These are phyloP conservation scores for Henningerozyma blattae DNA, from an alignment of 805 yeast genomes.

Conservation along the genomic window DNA sequence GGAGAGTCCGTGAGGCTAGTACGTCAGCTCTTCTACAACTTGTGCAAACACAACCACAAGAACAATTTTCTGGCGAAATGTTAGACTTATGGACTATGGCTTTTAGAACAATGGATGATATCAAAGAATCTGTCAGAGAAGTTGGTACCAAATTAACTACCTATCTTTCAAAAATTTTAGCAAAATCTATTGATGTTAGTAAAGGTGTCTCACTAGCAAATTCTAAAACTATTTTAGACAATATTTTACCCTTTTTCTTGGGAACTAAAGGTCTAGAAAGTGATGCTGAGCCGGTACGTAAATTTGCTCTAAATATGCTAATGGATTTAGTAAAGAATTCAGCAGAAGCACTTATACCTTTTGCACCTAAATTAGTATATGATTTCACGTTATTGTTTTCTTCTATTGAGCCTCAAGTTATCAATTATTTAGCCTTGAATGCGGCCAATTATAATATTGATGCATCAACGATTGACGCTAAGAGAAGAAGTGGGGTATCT, in stretches of 20 bases:
- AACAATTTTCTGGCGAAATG: slow-evolving; percentile 36
- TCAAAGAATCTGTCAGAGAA: slow-evolving; percentile 81
- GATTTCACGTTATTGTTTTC: slow-evolving; percentile 67
- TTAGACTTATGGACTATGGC: slow-evolving; percentile 79
- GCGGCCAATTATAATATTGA: slow-evolving; percentile 79
- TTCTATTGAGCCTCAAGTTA: slow-evolving; percentile 80
- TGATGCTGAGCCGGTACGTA: slow-evolving; percentile 75
- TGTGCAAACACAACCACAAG: slow-evolving; percentile 44
- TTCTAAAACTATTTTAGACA: slow-evolving; percentile 37
- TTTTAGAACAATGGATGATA: slow-evolving; percentile 84
- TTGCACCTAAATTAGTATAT: slow-evolving; percentile 54
- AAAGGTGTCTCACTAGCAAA: slow-evolving; percentile 28
- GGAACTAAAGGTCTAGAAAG: slow-evolving; percentile 72
- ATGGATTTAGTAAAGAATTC: slow-evolving; percentile 56
- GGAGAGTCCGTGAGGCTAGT: slow-evolving; percentile 90
- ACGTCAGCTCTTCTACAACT: slow-evolving; percentile 59
- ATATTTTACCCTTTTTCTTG: slow-evolving; percentile 64
- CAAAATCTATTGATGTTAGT: slow-evolving; percentile 39
- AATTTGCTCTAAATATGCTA: slow-evolving; percentile 66
- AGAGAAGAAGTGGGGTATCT: slow-evolving; percentile 60
- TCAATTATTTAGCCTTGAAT: slow-evolving; percentile 75
- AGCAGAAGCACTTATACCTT: slow-evolving; percentile 49
- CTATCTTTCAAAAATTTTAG: slow-evolving; percentile 49
- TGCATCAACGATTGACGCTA: slow-evolving; percentile 62
- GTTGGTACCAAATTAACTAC: slow-evolving; percentile 66